Evolutionary conservation across 768 basidiomycete species (phyloP), one percentile per base, ranked within the genome.

Genomic region (Leucosporidium scottii): DNA sequence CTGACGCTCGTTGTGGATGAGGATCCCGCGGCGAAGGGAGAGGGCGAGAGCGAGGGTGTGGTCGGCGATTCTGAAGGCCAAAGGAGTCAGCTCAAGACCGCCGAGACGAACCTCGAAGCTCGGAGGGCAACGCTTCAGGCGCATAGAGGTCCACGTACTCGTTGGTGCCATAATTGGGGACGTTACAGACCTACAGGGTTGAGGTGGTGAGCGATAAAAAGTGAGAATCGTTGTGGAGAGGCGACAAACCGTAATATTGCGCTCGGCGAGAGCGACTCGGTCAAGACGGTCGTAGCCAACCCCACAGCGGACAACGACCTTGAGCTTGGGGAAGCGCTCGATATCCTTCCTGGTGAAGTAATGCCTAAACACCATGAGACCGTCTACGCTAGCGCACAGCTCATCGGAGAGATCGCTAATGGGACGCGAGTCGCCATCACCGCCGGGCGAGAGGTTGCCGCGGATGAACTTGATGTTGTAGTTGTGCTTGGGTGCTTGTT

Each of bases 61-160:
- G 60, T 75, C 74, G 13, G 74, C 74, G 18, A 75, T 67, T n/a
- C n/a, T n/a, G n/a, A n/a, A n/a, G n/a, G 44, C 73, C 73, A 10
- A 61, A 67, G 23, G 73, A 73, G 25, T 73, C 73, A 39, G 73
- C 53, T 74, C 72, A 73, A 57, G 5, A 27, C 17, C 7, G 30
- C 20, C 20, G 25, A n/a, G 25, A 64, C 15, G 17, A 50, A n/a
- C 17, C 49, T 17, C 49, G n/a, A 50, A 50, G 49, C 17, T n/a
- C 49, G n/a, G 49, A 17, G 17, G n/a, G 49, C n/a, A n/a, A n/a
- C n/a, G n/a, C n/a, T n/a, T n/a, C n/a, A n/a, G n/a, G n/a, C n/a
- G n/a, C n/a, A n/a, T n/a, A n/a, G n/a, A n/a, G n/a, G n/a, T n/a
- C n/a, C n/a, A n/a, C n/a, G n/a, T n/a, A n/a, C 27, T 49, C 59